Base-by-base conservation (phyloP, 1,284 basidiomycete genomes). In the Inonotus hispidus region DNA sequence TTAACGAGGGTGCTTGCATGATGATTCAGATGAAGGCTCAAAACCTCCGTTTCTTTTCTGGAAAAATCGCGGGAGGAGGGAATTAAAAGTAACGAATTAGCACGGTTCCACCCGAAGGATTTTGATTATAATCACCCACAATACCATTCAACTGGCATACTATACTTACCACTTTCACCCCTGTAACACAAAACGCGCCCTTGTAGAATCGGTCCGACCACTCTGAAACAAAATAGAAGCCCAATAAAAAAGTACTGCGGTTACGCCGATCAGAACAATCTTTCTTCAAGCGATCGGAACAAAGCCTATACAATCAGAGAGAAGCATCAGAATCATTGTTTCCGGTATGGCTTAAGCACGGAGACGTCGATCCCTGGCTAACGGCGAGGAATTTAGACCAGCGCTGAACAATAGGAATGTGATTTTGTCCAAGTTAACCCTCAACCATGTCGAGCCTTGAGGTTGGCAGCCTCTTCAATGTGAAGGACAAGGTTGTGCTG, bases 1-100 rank as follows among this genome's bases (percentile, higher is more conserved):
- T 79, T 95, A 64, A 96, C 94, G 27, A 84, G 94, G 58, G 78
- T 96, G 72, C 79, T 97, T 68, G 84, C 82, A 41, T 92, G 75
- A 76, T 32, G 32, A 8, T 4, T 32, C 3, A 8, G 3, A 4
- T 32, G 4, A 54, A 67, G 1, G 65, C 63, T 14, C 61, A 63
- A 50, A 59, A 63, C 67, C 65, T 69, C 68, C 1, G 68, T 65
- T 5, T 64, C 61, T 69, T 67, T 69, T 53, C 53, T 45, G 55
- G 55, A 23, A 16, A 14, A 41, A 57, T 64, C 61, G 68, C 67
- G 69, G 53, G 56, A 47, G 55, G 53, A 25, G 13, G 14, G 37
- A 57, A 58, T 57, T 67, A 71, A 74, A 73, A 67, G 63, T 71
- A 69, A n/a, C n/a, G n/a, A n/a, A 67, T 66, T 45, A 70, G 72